Conservation (phyloP, 2,329 filamentous ascomycete genomes). For the Calonectria naviculata region DNA sequence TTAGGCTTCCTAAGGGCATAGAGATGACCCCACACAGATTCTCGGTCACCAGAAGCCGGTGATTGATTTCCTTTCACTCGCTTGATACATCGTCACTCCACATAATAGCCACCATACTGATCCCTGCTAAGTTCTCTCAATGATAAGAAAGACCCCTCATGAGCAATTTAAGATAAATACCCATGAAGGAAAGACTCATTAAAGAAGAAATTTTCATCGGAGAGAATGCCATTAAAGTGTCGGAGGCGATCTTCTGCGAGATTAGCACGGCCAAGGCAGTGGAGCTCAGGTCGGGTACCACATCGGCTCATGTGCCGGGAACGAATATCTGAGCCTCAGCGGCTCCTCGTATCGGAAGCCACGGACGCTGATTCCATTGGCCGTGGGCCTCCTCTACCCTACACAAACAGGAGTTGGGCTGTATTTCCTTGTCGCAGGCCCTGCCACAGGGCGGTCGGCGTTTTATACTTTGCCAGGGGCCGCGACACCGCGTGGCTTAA, state of each 20-base stretch:
- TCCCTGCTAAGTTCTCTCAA: no score
- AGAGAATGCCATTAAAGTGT: not conserved
- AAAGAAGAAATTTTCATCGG: not conserved
- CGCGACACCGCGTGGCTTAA: not conserved
- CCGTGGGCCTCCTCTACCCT: not conserved
- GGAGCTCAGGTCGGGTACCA: not conserved
- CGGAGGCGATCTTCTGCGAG: not conserved
- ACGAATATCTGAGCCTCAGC: not conserved
- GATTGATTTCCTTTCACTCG: no score
- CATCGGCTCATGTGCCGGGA: not conserved
- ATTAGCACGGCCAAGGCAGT: not conserved
- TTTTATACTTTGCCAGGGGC: slow-evolving; percentile 1
- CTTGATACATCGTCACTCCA: no score
- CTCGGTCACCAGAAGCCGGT: no score
- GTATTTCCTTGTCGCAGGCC: not conserved
- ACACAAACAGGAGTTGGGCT: not conserved
- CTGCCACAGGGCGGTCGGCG: not conserved
- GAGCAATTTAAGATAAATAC: not conserved
- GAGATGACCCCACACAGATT: no score
- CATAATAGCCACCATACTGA: no score
- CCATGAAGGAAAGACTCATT: not conserved
- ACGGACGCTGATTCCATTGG: not conserved
- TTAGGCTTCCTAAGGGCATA: no score
- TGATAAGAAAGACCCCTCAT: no score
- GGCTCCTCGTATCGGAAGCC: not conserved